These are phyloP conservation scores for Chrysosporium queenslandicum DNA, from an alignment of 2,329 filamentous ascomycete species.

Conservation along the genomic window DNA sequence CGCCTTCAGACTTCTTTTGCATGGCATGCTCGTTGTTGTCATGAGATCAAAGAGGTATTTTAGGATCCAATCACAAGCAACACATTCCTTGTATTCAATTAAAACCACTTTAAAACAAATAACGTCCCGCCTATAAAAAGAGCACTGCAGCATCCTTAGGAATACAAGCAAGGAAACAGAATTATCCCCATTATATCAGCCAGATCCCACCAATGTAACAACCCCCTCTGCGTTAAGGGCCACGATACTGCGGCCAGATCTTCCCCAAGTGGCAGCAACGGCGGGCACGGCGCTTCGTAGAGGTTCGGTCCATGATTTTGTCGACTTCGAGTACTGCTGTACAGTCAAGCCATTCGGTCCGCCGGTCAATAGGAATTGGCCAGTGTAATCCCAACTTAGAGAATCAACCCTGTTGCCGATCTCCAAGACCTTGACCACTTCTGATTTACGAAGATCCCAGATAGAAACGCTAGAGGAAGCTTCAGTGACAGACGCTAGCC, in stretches of 20 bases:
- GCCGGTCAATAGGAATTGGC: slow-evolving; percentile 77
- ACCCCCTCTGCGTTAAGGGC: slow-evolving; percentile 65
- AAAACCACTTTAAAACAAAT: neutral
- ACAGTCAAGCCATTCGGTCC: slow-evolving; percentile 74
- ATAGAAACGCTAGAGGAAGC: slow-evolving; percentile 70
- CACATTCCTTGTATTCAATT: slow-evolving; percentile 3
- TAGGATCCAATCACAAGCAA: neutral
- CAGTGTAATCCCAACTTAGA: slow-evolving; percentile 86
- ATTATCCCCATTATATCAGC: slow-evolving; percentile 34
- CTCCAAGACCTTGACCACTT: slow-evolving; percentile 73
- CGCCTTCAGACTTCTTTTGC: neutral
- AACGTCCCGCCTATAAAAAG: slow-evolving; percentile 11
- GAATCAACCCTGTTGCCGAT: slow-evolving; percentile 66
- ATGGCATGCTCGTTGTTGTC: neutral
- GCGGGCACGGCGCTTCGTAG: slow-evolving; percentile 65
- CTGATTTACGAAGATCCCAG: slow-evolving; percentile 84
- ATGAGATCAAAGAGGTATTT: slow-evolving; percentile 6
- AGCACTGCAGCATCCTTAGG: slow-evolving; percentile 10
- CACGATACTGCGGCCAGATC: slow-evolving; percentile 62
- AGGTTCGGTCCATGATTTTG: slow-evolving; percentile 82
- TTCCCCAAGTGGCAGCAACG: slow-evolving; percentile 67
- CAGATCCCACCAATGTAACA: slow-evolving; percentile 57
- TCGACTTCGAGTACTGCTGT: slow-evolving; percentile 76
- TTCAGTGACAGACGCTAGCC: slow-evolving; percentile 75
- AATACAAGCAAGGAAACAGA: slow-evolving; percentile 17